Percentiles rank a stretch among this genome's conserved stretches.
These are phyloP conservation scores for Beauveria brongniartii DNA, from an alignment of 2,329 filamentous ascomycete species.

Conservation along the genomic window DNA sequence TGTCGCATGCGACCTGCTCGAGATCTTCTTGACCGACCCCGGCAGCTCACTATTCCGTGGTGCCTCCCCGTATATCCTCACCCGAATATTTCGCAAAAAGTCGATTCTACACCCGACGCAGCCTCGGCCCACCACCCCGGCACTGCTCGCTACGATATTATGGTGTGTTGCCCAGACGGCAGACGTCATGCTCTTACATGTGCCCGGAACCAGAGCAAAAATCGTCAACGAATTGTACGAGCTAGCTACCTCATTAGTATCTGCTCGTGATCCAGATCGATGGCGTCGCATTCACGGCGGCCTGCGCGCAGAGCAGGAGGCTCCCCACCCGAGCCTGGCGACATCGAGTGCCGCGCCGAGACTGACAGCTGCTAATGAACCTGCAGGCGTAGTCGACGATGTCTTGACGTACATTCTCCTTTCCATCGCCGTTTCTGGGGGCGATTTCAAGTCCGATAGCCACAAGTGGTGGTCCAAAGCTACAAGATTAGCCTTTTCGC, in stretches of 20 bases:
- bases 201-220: constrained; percentile 31
- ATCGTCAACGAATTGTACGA: constrained; percentile 31
- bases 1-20: constrained; percentile 38
- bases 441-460: constrained; percentile 40
- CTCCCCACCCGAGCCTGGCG: constrained; percentile 18
- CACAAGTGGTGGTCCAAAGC: constrained; percentile 41
- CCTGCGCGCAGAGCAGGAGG: constrained; percentile 25
- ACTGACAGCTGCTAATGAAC: constrained; percentile 26
- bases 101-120: constrained; percentile 32
- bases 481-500: constrained; percentile 27
- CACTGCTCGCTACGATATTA: constrained; percentile 38
- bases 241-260: constrained; percentile 26
- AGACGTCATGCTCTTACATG: constrained; percentile 33
- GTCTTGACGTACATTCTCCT: constrained; percentile 38
- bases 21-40: constrained; percentile 38
- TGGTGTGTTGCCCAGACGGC: constrained; percentile 41
- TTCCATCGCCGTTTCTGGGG: constrained; percentile 36
- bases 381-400: constrained; percentile 29
- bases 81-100: constrained; percentile 35
- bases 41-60: constrained; percentile 34
- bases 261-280: constrained; percentile 28
- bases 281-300: constrained; percentile 30
- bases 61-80: constrained; percentile 40
- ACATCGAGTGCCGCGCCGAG: constrained; percentile 19
- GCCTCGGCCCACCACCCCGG: constrained; percentile 34